These are phyloP conservation scores for Fusarium keratoplasticum DNA, from an alignment of 2,329 filamentous ascomycete genomes.

Conservation along the genomic window DNA sequence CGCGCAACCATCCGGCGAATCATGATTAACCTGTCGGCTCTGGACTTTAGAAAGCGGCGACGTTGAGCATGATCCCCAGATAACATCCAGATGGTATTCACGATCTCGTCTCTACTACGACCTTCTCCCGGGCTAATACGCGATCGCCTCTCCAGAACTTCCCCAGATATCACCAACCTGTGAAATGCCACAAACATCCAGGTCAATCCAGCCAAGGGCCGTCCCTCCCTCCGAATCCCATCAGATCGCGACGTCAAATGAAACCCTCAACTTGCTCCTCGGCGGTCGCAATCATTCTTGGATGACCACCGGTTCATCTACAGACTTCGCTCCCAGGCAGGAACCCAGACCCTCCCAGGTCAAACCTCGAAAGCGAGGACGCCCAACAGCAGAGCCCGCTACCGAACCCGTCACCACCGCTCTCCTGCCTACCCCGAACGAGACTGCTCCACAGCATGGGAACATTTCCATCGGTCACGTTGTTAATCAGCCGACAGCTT, in stretches of 20 bases:
- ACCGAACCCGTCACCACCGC: conserved; percentile 5
- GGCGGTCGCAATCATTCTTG: conserved; percentile 49
- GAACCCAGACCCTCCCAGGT: conserved; percentile 13
- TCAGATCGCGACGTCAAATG: conserved; percentile 55
- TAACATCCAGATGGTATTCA: conserved; percentile 34
- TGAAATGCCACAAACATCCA: conserved; percentile 43
- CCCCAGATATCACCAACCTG: conserved; percentile 18
- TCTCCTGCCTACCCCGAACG: conserved; percentile 17
- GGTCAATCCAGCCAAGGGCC: conserved; percentile 30
- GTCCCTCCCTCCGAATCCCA: conserved; percentile 21
- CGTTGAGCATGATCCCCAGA: conserved; percentile 37
- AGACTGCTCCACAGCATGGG: conserved; percentile 20
- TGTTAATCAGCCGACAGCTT: conserved; percentile 17
- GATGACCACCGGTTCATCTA: conserved; percentile 38
- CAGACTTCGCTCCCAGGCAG: conserved; percentile 15
- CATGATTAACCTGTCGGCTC: conserved; percentile 35
- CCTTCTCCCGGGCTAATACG: conserved; percentile 4
- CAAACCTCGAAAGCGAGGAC: conserved; percentile 38
- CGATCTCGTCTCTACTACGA: neutral
- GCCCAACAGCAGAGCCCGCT: conserved; percentile 18
- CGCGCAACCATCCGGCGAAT: conserved; percentile 24
- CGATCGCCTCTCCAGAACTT: conserved; percentile 14
- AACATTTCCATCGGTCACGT: conserved; percentile 9
- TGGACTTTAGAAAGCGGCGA: conserved; percentile 41
- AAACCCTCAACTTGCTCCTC: conserved; percentile 55